Conservation (phyloP, 257 asterid genomes). For the Leptodermis oblonga region DNA sequence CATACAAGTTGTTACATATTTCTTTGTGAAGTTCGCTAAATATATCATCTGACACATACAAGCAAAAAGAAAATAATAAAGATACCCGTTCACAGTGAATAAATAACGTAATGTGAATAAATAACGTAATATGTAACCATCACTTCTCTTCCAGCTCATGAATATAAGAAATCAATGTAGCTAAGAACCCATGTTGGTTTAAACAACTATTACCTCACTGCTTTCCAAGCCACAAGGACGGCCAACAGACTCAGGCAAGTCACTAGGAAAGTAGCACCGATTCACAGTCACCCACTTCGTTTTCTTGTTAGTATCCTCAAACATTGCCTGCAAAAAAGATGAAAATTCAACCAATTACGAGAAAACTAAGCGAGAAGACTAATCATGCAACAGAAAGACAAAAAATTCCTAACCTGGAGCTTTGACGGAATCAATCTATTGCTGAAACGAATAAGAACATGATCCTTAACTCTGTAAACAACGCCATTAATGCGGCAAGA, state of each 20-base stretch:
- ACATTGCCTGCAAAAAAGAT: conserved; percentile 63
- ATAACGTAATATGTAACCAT: not conserved
- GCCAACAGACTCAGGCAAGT: conserved; percentile 90
- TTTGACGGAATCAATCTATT: conserved; percentile 65
- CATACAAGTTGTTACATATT: not conserved
- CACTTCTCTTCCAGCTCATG: not conserved
- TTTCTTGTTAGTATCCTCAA: conserved; percentile 72
- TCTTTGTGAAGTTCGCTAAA: not conserved
- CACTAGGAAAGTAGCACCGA: conserved; percentile 84
- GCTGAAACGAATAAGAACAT: conserved; percentile 57
- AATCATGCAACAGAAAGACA: not conserved
- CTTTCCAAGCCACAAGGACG: conserved; percentile 88
- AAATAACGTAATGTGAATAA: not conserved
- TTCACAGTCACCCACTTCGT: conserved; percentile 67
- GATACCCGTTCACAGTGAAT: not conserved
- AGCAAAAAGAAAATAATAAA: not conserved
- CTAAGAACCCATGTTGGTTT: not conserved
- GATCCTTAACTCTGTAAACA: conserved; percentile 49
- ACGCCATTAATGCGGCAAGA: conserved; percentile 69
- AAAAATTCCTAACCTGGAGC: conserved; percentile 62
- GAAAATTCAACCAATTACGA: conserved; percentile 13
- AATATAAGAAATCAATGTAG: not conserved
- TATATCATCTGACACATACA: not conserved
- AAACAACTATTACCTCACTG: conserved; percentile 57
- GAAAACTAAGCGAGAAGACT: not conserved